Conservation (phyloP, 139 green algal genomes). For the Closterium sp. region DNA sequence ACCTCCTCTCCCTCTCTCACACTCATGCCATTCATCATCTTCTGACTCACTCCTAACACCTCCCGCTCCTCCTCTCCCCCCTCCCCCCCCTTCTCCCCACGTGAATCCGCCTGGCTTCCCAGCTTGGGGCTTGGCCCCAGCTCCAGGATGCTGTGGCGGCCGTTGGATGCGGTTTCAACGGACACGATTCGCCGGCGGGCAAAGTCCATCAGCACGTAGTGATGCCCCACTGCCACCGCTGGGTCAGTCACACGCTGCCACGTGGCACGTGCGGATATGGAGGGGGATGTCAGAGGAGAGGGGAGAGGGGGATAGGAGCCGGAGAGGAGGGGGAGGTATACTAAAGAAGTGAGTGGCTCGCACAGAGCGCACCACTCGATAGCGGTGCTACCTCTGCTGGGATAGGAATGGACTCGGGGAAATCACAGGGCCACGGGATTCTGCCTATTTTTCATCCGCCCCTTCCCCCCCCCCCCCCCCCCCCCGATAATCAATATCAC, state of each 20-base stretch:
- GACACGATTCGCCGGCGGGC: constrained; percentile 27
- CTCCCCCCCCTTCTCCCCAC: too few species aligned
- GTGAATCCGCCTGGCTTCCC: not conserved
- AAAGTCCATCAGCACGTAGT: constrained; percentile 52
- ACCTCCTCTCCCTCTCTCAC: too few species aligned
- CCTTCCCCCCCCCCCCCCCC: too few species aligned
- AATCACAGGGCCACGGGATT: not conserved
- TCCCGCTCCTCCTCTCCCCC: too few species aligned
- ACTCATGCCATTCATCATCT: too few species aligned
- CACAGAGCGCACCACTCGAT: too few species aligned
- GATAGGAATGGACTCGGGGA: too few species aligned
- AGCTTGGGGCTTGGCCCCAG: not conserved
- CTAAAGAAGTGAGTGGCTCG: not conserved
- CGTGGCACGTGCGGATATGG: not conserved
- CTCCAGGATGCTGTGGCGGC: not conserved
- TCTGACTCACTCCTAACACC: too few species aligned
- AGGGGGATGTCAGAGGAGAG: not conserved
- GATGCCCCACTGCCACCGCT: constrained; percentile 30
- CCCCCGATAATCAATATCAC: not conserved
- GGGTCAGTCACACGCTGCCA: constrained; percentile 16
- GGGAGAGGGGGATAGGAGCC: not conserved
- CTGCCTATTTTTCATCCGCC: not conserved
- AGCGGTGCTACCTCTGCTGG: too few species aligned
- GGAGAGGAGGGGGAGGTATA: not conserved
- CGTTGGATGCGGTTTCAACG: constrained; percentile 42